A percentile compares a stretch with the other conserved stretches of the same genome.
These are phyloP conservation scores for Colletotrichum cordylinicola DNA, from an alignment of 2,329 filamentous ascomycete species.

Conservation along the genomic window DNA sequence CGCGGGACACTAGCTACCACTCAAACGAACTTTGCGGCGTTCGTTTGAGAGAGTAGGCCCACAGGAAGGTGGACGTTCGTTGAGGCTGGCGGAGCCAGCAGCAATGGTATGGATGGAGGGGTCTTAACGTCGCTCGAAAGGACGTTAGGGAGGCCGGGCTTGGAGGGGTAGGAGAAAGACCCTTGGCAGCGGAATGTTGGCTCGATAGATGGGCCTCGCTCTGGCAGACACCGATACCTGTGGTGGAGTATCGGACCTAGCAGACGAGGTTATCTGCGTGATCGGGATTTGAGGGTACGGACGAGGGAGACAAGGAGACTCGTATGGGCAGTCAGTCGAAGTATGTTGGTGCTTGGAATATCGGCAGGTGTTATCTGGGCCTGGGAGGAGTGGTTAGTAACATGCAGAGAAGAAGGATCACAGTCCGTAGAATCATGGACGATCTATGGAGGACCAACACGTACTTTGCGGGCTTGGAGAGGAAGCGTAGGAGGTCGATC, in stretches of 20 bases:
- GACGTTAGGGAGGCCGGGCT: slow-evolving; percentile 91
- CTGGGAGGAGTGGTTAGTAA: slow-evolving; percentile 19
- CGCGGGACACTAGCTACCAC: slow-evolving; percentile 97
- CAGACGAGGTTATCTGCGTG: slow-evolving; percentile 71
- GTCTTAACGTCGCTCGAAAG: slow-evolving; percentile 67
- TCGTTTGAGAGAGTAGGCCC: slow-evolving; percentile 98
- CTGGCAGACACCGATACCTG: slow-evolving; percentile 84
- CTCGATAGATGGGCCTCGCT: slow-evolving; percentile 65
- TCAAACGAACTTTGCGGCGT: slow-evolving; percentile 95
- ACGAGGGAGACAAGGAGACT: background rate
- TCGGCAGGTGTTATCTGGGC: slow-evolving; percentile 22
- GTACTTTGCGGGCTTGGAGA: slow-evolving; percentile 94
- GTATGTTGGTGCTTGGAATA: background rate
- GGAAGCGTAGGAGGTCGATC: slow-evolving; percentile 88
- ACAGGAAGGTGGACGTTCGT: slow-evolving; percentile 69
- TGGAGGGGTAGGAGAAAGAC: slow-evolving; percentile 83
- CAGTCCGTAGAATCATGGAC: background rate
- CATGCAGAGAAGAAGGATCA: background rate
- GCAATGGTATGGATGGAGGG: slow-evolving; percentile 49
- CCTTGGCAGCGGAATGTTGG: slow-evolving; percentile 89
- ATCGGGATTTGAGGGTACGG: slow-evolving; percentile 26
- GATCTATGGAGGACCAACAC: slow-evolving; percentile 35
- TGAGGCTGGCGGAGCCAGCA: slow-evolving; percentile 90
- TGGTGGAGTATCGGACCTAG: slow-evolving; percentile 82
- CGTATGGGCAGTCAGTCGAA: slow-evolving; percentile 7